Conservation (phyloP, 306 rosid genomes). For the Pyrus bretschneideri region DNA sequence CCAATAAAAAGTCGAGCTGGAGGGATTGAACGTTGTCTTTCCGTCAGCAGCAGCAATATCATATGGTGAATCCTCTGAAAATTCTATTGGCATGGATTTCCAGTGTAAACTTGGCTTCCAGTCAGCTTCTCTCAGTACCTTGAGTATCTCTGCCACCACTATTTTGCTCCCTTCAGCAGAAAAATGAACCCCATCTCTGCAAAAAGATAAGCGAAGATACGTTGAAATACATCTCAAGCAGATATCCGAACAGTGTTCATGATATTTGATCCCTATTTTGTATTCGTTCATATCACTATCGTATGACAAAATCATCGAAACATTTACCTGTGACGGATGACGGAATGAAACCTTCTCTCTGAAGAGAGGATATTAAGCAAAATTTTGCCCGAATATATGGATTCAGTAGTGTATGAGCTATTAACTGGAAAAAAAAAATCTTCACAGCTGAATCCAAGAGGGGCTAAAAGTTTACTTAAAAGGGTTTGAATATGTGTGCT, state of each 20-base stretch:
- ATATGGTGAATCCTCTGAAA: conserved; percentile 67
- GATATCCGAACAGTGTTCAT: background rate
- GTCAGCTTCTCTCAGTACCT: conserved; percentile 68
- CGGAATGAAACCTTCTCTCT: background rate
- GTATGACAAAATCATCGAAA: background rate
- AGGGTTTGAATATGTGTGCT: background rate
- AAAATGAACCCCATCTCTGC: conserved; percentile 90
- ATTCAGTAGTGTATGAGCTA: background rate
- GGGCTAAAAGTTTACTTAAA: background rate
- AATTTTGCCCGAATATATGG: background rate
- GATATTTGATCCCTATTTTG: background rate
- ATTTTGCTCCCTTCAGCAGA: conserved; percentile 86
- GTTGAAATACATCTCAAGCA: background rate
- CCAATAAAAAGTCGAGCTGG: conserved; percentile 77
- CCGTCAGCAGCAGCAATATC: conserved; percentile 92
- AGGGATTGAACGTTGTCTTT: conserved; percentile 57
- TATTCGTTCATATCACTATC: background rate
- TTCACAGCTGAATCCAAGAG: background rate
- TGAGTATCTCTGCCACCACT: conserved; percentile 71
- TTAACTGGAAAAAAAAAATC: background rate
- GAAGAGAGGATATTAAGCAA: background rate
- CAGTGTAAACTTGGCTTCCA: conserved; percentile 91
- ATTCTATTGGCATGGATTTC: conserved; percentile 75
- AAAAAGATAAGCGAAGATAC: background rate
- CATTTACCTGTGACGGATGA: background rate